Evolutionary conservation across 1,139 yeast species (phyloP).

Genomic region (Schizosaccharomyces versatilis): DNA sequence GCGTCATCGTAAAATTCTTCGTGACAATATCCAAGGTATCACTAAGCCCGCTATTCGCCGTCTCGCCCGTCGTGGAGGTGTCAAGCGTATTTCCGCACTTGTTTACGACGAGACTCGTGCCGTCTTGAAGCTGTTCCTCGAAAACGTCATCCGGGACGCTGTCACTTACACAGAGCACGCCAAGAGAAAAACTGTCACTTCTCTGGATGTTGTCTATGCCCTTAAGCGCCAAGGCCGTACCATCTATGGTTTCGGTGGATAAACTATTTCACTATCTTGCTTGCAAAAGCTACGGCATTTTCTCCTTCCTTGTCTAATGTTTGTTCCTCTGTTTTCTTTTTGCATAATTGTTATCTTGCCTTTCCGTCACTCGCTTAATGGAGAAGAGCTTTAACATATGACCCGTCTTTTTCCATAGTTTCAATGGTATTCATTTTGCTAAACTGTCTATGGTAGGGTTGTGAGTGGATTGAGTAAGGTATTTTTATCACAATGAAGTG

Average conservation of each 20-base stretch:
- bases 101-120: conserved; percentile 97
- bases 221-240: conserved; percentile 99
- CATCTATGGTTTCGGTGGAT: conserved; percentile 99
- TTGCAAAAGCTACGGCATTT: neutral
- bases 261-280: conserved; percentile 16
- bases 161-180: conserved; percentile 99
- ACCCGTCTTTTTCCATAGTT: too few species aligned
- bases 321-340: too few species aligned
- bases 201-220: conserved; percentile 95
- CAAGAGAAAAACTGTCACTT: conserved; percentile 98
- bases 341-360: too few species aligned
- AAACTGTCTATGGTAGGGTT: too few species aligned
- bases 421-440: too few species aligned
- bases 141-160: conserved; percentile 94
- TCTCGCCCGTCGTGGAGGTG: conserved; percentile 99
- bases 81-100: conserved; percentile 63
- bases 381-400: too few species aligned
- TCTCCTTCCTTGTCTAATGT: too few species aligned
- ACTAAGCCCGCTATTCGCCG: conserved; percentile 99
- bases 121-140: conserved; percentile 85
- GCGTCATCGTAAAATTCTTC: conserved; percentile 98
- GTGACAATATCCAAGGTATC: conserved; percentile 98
- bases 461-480: too few species aligned
- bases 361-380: too few species aligned
- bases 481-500: too few species aligned